Conservation (phyloP, 208 protist species). For the Strigomonas culicis region DNA sequence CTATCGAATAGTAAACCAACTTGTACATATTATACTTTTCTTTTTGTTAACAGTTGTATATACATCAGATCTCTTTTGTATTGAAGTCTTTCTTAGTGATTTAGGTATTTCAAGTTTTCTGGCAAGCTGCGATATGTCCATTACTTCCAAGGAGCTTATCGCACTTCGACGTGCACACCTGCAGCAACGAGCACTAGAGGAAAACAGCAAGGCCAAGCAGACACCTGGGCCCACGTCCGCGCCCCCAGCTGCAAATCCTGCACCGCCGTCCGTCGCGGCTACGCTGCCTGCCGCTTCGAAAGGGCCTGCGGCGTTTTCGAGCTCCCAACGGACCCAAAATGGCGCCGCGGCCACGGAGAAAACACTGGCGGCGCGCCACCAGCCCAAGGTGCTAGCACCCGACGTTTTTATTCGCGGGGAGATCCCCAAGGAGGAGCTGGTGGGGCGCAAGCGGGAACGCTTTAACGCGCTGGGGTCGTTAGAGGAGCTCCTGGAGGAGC, state of each 20-base stretch:
- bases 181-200: conserved; percentile 33
- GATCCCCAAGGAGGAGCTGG: conserved; percentile 73
- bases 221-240: neutral
- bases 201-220: conserved; percentile 6
- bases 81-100: conserved; percentile 5
- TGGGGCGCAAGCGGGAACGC: conserved; percentile 69
- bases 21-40: conserved; percentile 4
- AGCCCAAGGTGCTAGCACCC: conserved; percentile 92
- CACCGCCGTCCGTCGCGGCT: neutral
- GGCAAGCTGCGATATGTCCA: conserved; percentile 59
- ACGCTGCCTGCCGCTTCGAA: neutral
- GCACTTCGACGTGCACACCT: conserved; percentile 76
- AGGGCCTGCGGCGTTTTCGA: neutral
- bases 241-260: neutral
- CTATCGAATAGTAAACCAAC: neutral
- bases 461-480: conserved; percentile 57
- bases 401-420: conserved; percentile 62
- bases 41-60: conserved; percentile 7
- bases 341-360: neutral
- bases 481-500: conserved; percentile 58
- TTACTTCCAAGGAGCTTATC: conserved; percentile 81
- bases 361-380: neutral
- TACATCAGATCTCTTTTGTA: neutral
- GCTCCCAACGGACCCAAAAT: neutral
- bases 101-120: too few species aligned